Base-by-base conservation (phyloP, 139 green algal genomes). In the Pedinophyceae sp. region DNA sequence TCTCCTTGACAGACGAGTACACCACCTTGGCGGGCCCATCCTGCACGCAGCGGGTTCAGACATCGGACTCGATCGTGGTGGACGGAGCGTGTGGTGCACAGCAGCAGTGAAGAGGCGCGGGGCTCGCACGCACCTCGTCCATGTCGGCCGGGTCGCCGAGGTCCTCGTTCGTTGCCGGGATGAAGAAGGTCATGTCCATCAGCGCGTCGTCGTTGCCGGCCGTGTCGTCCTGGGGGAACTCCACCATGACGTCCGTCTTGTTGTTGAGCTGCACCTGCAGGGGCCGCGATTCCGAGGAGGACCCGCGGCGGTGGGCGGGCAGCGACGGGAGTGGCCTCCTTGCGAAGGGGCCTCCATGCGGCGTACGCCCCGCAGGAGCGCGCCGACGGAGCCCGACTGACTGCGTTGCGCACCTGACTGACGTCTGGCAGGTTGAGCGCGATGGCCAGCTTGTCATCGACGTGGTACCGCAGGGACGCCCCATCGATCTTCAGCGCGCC, bases 151-250 rank as follows among this genome's bases (percentile, higher is more conserved):
- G 80, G 69, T 89, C 86, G 27, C 83, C 69, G 25, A 97, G 73
- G 10, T 71, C 62, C 62, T 96, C 88, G 46, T 88, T 80, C 27
- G 75, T 53, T 27, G 73, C 72, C 46, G 71, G 71, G 4, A 93
- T 69, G 58, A 87, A 76, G 59, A 97, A 94, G 27, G 59, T 65
- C 58, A 96, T 82, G 69, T 91, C 88, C 30, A 84, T 68, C 26
- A 97, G 74, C 15, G 73, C 62, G 65, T 96, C 88, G 46, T 88
- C 80, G 24, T 77, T 53, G 30, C 71, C 72, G 16, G 65, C 64
- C 2, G 79, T 85, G 72, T 96, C 88, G 56, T 96, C 89, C 2
- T 80, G 62, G 46, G 88, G 76, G 47, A 97, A 88, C 72, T 97
- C 79, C 27, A 97, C 58, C 65, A 83, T 67, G 5, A 97, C 82